Percentiles rank a stretch among this genome's conserved stretches.
These are phyloP conservation scores for Jaltomata sinuosa DNA, from an alignment of 257 asterid genomes.

Conservation along the genomic window DNA sequence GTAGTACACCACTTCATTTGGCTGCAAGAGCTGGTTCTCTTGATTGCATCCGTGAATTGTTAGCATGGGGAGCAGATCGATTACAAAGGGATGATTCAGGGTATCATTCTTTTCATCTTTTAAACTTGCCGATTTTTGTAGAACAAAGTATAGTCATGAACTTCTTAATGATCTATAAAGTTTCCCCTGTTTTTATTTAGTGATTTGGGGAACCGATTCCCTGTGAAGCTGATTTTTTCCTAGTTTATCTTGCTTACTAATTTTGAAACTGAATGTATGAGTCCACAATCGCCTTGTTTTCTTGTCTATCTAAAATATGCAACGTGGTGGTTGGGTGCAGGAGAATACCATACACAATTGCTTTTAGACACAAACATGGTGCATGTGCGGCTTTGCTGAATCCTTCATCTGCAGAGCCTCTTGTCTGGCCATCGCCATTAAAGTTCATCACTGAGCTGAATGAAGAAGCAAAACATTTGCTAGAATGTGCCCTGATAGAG, in stretches of 20 bases:
- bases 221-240: neutral
- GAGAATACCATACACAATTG: slow-evolving; percentile 86
- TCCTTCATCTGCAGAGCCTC: slow-evolving; percentile 94
- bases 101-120: slow-evolving; percentile 23
- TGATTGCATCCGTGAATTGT: slow-evolving; percentile 80
- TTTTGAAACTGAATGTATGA: neutral
- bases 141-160: neutral
- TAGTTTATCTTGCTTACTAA: neutral
- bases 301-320: neutral
- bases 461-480: slow-evolving; percentile 65
- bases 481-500: slow-evolving; percentile 77
- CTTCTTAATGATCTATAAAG: neutral
- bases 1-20: slow-evolving; percentile 96
- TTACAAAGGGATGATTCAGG: slow-evolving; percentile 77
- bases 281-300: neutral
- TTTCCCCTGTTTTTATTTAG: neutral
- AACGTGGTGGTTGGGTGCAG: slow-evolving; percentile 19
- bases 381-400: slow-evolving; percentile 85
- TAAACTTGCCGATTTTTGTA: neutral
- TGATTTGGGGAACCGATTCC: neutral
- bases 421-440: slow-evolving; percentile 93
- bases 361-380: slow-evolving; percentile 62
- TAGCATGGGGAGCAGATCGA: slow-evolving; percentile 96
- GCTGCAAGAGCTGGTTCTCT: slow-evolving; percentile 98
- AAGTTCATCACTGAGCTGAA: slow-evolving; percentile 86